A percentile compares a stretch with the other conserved stretches of the same genome.
These are phyloP conservation scores for Jatropha curcas DNA, from an alignment of 345 rosid species.

Conservation along the genomic window DNA sequence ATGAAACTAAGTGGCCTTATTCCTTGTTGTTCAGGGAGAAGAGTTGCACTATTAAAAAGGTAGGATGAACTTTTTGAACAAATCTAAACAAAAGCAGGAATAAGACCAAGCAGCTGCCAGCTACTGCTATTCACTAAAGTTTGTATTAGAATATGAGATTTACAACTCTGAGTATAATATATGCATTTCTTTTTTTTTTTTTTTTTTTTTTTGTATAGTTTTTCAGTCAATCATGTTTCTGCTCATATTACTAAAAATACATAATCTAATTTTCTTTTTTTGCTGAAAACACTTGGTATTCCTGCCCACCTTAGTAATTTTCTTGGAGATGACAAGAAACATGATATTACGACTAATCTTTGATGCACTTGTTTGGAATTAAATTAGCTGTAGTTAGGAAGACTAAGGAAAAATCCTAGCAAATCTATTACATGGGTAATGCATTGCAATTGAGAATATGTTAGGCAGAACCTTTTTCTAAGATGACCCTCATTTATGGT, in stretches of 20 bases:
- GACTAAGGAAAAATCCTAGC: background rate
- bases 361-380: background rate
- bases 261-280: background rate
- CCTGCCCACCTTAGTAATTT: background rate
- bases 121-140: conserved; percentile 79
- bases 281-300: background rate
- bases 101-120: conserved; percentile 61
- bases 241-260: background rate
- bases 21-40: conserved; percentile 44
- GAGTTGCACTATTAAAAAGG: conserved; percentile 43
- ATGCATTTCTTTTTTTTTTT: background rate
- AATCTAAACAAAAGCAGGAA: conserved; percentile 77
- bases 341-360: background rate
- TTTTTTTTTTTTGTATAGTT: no score
- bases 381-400: background rate
- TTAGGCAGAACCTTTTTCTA: background rate
- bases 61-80: conserved; percentile 61
- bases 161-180: background rate
- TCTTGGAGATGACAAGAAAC: background rate
- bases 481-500: background rate
- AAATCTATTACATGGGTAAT: background rate
- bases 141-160: conserved; percentile 24
- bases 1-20: conserved; percentile 7
- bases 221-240: background rate
- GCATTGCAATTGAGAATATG: background rate